Percentiles rank a stretch among this genome's conserved stretches.
phyloP scores from a whole-genome alignment of 257 asterid species.

The Ocimum tenuiflorum region DNA sequence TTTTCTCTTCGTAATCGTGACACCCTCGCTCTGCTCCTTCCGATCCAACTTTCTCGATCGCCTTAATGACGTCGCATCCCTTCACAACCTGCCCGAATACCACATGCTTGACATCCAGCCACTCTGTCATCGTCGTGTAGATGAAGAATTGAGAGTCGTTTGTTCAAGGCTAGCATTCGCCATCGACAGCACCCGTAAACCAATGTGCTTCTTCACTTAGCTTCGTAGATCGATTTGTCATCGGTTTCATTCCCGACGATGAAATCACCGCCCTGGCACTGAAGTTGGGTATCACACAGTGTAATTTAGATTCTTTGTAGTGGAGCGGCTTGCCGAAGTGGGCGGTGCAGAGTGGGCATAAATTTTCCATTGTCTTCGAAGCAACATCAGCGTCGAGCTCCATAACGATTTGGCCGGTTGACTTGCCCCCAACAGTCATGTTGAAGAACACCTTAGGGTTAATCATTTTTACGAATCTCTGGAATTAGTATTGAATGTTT shows the following conservation, averaged over 20 bases:
- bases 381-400: no score
- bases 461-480: no score
- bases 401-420: no score
- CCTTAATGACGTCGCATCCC: conserved; percentile 48
- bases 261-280: conserved; percentile 82
- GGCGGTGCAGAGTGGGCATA: conserved; percentile 70
- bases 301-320: conserved; percentile 63
- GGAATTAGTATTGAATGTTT: no score
- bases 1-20: no score
- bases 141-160: conserved; percentile 67
- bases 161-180: conserved; percentile 66
- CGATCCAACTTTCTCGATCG: conserved; percentile 64
- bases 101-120: conserved; percentile 72
- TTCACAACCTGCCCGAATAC: conserved; percentile 69
- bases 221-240: conserved; percentile 65
- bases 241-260: conserved; percentile 73
- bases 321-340: conserved; percentile 62
- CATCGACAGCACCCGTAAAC: conserved; percentile 54
- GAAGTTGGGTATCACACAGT: conserved; percentile 70
- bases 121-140: conserved; percentile 59
- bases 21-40: no score
- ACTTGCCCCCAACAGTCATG: no score
- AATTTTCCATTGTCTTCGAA: conserved; percentile 58
- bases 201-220: conserved; percentile 59
- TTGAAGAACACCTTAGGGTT: no score